phyloP scores from a whole-genome alignment of 257 asterid genomes.

The Jacaranda mimosifolia region DNA sequence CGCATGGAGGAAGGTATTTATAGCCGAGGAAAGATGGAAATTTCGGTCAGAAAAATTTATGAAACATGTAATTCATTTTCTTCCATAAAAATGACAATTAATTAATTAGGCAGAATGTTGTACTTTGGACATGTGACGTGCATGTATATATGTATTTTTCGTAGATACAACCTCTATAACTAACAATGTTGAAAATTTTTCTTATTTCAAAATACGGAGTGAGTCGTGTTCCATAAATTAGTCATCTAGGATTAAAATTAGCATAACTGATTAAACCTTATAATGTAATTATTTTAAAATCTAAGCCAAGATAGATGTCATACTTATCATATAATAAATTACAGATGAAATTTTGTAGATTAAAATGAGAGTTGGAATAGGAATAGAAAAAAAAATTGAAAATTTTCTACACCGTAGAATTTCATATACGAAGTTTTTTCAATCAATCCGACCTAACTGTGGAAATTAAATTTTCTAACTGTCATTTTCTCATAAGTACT shows the following conservation, averaged over 20 bases:
- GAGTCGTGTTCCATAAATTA: not conserved
- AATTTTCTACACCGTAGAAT: not conserved
- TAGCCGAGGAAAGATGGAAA: not conserved
- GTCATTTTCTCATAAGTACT: too few species aligned
- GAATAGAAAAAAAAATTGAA: not conserved
- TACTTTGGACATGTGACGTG: not conserved
- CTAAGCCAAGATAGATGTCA: too few species aligned
- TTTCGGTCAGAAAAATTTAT: not conserved
- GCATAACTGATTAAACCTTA: not conserved
- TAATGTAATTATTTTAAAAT: too few species aligned
- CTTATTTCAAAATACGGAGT: not conserved
- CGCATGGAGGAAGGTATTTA: constrained; percentile 11
- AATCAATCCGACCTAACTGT: too few species aligned
- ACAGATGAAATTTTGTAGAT: not conserved
- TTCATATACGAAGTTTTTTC: too few species aligned
- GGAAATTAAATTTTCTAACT: too few species aligned
- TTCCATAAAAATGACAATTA: not conserved
- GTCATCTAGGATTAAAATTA: not conserved
- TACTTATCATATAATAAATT: too few species aligned
- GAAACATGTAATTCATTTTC: not conserved
- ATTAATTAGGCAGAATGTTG: not conserved
- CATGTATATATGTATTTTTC: too few species aligned
- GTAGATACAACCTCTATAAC: not conserved
- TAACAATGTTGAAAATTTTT: not conserved
- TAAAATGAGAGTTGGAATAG: not conserved